Evolutionary conservation across 139 green algal genomes (phyloP), one percentile per base, ranked within the genome.

Genomic region (Tetraselmis striata): DNA sequence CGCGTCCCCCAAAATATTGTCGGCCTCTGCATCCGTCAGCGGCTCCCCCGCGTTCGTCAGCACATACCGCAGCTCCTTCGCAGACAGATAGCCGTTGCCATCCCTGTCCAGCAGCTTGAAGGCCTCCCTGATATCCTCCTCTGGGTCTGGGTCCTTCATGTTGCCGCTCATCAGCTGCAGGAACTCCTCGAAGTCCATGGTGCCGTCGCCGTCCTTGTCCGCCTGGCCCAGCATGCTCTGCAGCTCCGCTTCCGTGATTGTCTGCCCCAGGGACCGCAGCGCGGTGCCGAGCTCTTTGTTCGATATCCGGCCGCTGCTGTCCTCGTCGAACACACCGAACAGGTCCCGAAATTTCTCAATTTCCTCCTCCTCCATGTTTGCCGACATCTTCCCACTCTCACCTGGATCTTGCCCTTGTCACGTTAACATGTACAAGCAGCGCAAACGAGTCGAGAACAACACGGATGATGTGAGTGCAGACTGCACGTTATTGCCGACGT

Each of bases 141-240:
- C 91, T 28, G 84, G 89, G 84, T 95, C 84, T 1, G 90, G 91
- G 82, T 97, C 94, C 93, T 99, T 99, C 96, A 99, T 99, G 87
- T 99, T 99, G 59, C 93, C 87, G 0, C 94, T 92, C 97, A 99
- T 99, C 29, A 99, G 91, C 87, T 93, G 95, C 1, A 99, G 85
- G 85, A 99, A 99, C 93, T 99, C 97, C 1, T 95, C 94, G 82
- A 99, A 99, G 87, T 99, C 97, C 80, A 99, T 99, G 30, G 96
- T 99, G 32, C 97, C 97, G 85, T 98, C 98, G 77, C 95, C 95
- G 84, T 99, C 97, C 28, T 93, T 93, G 85, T 99, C 97, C 28
- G 99, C 97, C 90, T 99, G 97, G 84, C 95, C 98, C 84, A 99
- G 98, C 97, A 99, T 99, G 81, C 99, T 97, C 32, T 89, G 86